Evolutionary conservation across 805 yeast genomes (phyloP).

Genomic region (Candida ortonii): DNA sequence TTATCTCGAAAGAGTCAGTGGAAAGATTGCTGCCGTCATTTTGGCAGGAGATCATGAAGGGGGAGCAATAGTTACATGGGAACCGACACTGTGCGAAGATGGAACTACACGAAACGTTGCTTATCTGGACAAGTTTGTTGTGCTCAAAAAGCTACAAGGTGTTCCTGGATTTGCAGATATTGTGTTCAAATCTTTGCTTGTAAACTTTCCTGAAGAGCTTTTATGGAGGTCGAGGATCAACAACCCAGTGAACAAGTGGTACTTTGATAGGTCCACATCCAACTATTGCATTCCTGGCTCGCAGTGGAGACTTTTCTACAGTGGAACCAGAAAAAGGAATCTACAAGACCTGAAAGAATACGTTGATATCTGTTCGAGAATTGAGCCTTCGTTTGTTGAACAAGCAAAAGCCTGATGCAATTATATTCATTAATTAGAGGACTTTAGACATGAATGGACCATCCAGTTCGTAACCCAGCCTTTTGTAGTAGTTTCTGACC

Average conservation of each 20-base stretch:
- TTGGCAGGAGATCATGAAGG: slow-evolving; percentile 96
- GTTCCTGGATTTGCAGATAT: slow-evolving; percentile 92
- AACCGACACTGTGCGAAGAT: slow-evolving; percentile 29
- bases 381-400: slow-evolving; percentile 51
- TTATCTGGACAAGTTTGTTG: slow-evolving; percentile 93
- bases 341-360: slow-evolving; percentile 44
- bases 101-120: slow-evolving; percentile 43
- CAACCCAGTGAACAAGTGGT: slow-evolving; percentile 97
- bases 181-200: slow-evolving; percentile 74
- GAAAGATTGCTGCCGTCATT: slow-evolving; percentile 69
- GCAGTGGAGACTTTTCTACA: slow-evolving; percentile 40
- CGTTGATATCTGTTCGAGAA: slow-evolving; percentile 49
- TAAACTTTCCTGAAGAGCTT: slow-evolving; percentile 65
- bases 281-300: slow-evolving; percentile 46
- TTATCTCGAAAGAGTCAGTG: slow-evolving; percentile 64
- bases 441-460: slow-evolving; percentile 96
- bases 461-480: slow-evolving; percentile 85
- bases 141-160: slow-evolving; percentile 79
- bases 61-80: slow-evolving; percentile 90
- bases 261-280: slow-evolving; percentile 85
- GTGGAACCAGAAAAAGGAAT: slow-evolving; percentile 34
- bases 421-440: slow-evolving; percentile 4
- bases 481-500: slow-evolving; percentile 91
- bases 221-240: slow-evolving; percentile 86
- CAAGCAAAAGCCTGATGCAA: not conserved